Base-by-base conservation (phyloP, 192 early-diverging fungal genomes). In the Gryganskiella cystojenkinii region DNA sequence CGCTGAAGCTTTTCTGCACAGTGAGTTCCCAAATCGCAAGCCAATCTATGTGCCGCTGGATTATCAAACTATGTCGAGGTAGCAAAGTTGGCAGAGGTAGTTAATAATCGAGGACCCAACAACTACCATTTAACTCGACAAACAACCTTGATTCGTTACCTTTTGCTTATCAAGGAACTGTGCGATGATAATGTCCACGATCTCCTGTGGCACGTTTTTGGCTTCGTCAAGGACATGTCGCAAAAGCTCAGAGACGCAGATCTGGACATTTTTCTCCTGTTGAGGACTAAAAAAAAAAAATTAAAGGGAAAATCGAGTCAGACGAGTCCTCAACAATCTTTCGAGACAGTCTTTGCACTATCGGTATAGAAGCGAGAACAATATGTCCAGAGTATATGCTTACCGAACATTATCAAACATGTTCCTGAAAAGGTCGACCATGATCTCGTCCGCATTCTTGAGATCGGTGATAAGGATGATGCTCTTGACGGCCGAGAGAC, bases 1-100 rank as follows among this genome's bases (percentile, higher is more conserved):
- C 92, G 86, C 78, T 99, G 98, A 33, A 99, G 87, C 3, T 89
- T 81, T 34, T 95, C 95, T 0, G 93, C 82, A 44, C 88, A 85
- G 13, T 70, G 74, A 31, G 86, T 92, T 59, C 93, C 95, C 42
- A 98, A 74, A 56, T 96, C 95, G 30, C 91, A 80, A 7, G 96
- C 95, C 68, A 99, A 80, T 70, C 90, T 83, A 73, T 90, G 85
- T 3, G 91, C 88, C 17, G 90, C 83, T 13, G 84, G 72, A 61
- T 92, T 91, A 27, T 90, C 84, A 65, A 83, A 84, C 86, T 82
- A 59, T 24, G 42, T 17, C 2, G 4, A 24, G 46, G 37, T 37
- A 24, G 10, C n/a, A 52, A n/a, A 45, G 1, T 17, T 13, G 1
- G 14, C 1, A 30, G 3, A 20, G 33, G 25, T 45, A 61, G n/a